Evolutionary conservation across 108 stramenopile species (phyloP).

Genomic region (Pinguiococcus pyrenoidosus): DNA sequence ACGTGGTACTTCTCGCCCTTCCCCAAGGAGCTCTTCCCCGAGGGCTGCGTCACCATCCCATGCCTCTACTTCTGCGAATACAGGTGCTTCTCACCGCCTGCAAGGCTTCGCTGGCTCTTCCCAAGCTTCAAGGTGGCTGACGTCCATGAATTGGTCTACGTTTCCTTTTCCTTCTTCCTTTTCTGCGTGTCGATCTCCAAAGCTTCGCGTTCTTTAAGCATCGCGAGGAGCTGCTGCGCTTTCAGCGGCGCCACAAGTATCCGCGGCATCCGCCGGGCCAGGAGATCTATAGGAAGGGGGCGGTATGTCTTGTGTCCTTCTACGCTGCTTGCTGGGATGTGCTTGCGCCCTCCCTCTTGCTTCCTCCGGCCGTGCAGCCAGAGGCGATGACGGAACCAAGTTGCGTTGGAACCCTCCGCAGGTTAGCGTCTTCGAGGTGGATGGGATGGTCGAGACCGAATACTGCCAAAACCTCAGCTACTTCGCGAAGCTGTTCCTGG

Average conservation of each 20-base stretch:
- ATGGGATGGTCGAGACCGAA: constrained; percentile 64
- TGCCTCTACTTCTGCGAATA: constrained; percentile 89
- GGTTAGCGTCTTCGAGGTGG: constrained; percentile 87
- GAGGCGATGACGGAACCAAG: too few species aligned
- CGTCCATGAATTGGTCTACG: constrained; percentile 9
- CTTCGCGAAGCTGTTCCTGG: constrained; percentile 94
- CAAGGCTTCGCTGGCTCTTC: too few species aligned
- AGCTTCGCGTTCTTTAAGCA: too few species aligned
- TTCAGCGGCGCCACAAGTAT: neutral
- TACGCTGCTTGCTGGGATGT: too few species aligned
- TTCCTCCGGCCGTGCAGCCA: neutral
- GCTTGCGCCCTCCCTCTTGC: neutral
- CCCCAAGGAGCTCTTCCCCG: constrained; percentile 78
- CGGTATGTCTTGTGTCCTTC: too few species aligned
- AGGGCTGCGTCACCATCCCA: constrained; percentile 53
- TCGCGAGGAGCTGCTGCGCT: constrained; percentile 45
- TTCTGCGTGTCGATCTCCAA: too few species aligned
- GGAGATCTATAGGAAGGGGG: constrained; percentile 76
- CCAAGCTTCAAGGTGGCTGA: too few species aligned
- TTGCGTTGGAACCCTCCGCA: too few species aligned
- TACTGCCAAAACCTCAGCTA: constrained; percentile 98
- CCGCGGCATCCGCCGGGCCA: constrained; percentile 72
- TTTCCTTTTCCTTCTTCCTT: too few species aligned
- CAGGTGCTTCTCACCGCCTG: too few species aligned
- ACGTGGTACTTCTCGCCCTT: constrained; percentile 97